These are phyloP conservation scores for Physcia stellaris DNA, from an alignment of 495 filamentous ascomycete genomes.

Conservation along the genomic window DNA sequence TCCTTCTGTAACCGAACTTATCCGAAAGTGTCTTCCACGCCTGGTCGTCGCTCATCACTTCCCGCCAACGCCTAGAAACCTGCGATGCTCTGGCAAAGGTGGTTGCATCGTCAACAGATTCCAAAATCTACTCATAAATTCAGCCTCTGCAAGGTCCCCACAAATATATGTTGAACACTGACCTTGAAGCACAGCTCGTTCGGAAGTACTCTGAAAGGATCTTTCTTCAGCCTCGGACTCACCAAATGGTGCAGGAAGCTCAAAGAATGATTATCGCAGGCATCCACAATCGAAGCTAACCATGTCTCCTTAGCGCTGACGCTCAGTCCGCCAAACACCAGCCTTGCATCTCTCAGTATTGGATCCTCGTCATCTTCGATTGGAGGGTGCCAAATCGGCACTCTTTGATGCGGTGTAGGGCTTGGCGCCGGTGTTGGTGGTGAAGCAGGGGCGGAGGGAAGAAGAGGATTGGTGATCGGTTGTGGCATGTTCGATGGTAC, in stretches of 20 bases:
- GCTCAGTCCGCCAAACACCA: slow-evolving; percentile 40
- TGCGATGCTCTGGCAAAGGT: slow-evolving; percentile 85
- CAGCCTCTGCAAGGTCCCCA: too few relatives aligned
- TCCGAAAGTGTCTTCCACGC: slow-evolving; percentile 96
- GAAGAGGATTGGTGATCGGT: slow-evolving; percentile 30
- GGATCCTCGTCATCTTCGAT: slow-evolving; percentile 43
- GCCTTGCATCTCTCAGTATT: slow-evolving; percentile 38
- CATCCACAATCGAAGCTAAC: slow-evolving; percentile 71
- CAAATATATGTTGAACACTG: slow-evolving; percentile 16
- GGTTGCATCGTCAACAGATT: slow-evolving; percentile 88
- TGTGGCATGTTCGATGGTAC: slow-evolving; percentile 35
- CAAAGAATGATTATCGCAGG: slow-evolving; percentile 87
- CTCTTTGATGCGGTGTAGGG: slow-evolving; percentile 48
- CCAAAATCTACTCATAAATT: slow-evolving; percentile 53
- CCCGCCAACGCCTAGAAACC: slow-evolving; percentile 85
- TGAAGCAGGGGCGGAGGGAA: slow-evolving; percentile 53
- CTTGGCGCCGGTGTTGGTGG: slow-evolving; percentile 57
- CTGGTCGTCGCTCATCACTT: slow-evolving; percentile 86
- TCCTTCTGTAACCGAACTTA: slow-evolving; percentile 72
- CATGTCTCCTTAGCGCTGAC: slow-evolving; percentile 45
- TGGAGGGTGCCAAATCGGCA: slow-evolving; percentile 32
- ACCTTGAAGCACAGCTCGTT: slow-evolving; percentile 86
- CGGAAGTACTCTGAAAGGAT: slow-evolving; percentile 79
- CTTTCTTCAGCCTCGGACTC: slow-evolving; percentile 82
- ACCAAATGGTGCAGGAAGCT: slow-evolving; percentile 93